Percentiles rank a stretch among this genome's conserved stretches.
These are phyloP conservation scores for Talaromyces trachyspermus DNA, from an alignment of 495 filamentous ascomycete species.

Conservation along the genomic window DNA sequence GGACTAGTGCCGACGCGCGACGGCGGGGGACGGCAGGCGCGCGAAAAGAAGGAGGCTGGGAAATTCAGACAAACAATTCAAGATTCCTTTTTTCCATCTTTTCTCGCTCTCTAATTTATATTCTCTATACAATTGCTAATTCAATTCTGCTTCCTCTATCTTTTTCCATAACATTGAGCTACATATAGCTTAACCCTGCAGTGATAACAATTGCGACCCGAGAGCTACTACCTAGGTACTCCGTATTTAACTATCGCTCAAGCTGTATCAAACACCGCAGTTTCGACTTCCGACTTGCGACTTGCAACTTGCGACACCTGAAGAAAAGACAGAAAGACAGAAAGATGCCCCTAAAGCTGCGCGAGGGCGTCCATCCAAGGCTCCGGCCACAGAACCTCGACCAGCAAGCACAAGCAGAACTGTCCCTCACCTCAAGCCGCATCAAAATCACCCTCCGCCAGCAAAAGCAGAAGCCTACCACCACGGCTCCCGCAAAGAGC, in stretches of 20 bases:
- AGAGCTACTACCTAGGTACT: no score
- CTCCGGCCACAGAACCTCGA: background rate
- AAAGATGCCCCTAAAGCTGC: background rate
- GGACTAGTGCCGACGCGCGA: background rate
- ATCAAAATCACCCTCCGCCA: background rate
- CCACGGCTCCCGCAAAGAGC: constrained; percentile 5
- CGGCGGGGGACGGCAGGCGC: background rate
- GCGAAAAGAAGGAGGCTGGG: constrained; percentile 7
- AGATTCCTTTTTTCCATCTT: constrained; percentile 2
- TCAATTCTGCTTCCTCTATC: background rate
- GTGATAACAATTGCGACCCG: no score
- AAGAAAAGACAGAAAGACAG: no score
- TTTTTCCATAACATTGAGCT: no score
- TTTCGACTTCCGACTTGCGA: no score
- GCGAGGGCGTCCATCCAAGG: background rate
- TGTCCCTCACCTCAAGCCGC: background rate
- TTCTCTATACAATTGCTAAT: background rate
- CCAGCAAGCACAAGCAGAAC: constrained; percentile 2
- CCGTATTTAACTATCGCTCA: no score
- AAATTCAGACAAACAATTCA: constrained; percentile 3
- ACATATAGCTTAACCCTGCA: no score
- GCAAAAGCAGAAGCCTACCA: background rate
- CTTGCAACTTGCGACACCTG: no score
- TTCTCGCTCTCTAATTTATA: background rate
- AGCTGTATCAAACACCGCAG: no score